These are phyloP conservation scores for Suhomyces coccinellae DNA, from an alignment of 1,139 yeast species.

Conservation along the genomic window DNA sequence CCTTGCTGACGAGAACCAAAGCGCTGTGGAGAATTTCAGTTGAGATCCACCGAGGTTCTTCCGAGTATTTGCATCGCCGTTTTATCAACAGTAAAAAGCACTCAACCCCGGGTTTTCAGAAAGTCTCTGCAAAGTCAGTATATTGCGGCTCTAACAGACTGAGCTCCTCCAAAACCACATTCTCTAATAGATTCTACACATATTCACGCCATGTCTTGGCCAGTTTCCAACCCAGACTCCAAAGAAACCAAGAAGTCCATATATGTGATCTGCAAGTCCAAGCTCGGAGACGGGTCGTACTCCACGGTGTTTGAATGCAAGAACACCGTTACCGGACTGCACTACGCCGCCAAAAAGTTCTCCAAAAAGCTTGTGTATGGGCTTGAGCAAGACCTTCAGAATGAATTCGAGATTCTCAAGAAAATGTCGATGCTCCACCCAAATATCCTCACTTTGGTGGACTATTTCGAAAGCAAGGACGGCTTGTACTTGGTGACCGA, in stretches of 20 bases:
- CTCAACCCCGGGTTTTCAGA: too few species aligned
- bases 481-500: slow-evolving; percentile 64
- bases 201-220: slow-evolving; percentile 17
- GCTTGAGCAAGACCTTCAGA: slow-evolving; percentile 42
- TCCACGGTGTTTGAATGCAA: slow-evolving; percentile 44
- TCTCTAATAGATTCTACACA: background rate
- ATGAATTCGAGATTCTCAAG: slow-evolving; percentile 56
- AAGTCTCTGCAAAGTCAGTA: too few species aligned
- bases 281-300: slow-evolving; percentile 41
- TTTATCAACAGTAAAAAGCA: too few species aligned
- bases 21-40: too few species aligned
- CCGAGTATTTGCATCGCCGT: too few species aligned
- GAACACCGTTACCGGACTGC: slow-evolving; percentile 30
- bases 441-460: slow-evolving; percentile 58
- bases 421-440: slow-evolving; percentile 49
- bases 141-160: too few species aligned
- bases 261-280: slow-evolving; percentile 31
- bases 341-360: slow-evolving; percentile 43
- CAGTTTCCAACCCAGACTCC: slow-evolving; percentile 19
- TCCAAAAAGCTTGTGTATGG: slow-evolving; percentile 37
- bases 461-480: slow-evolving; percentile 67
- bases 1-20: too few species aligned
- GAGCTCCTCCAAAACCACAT: too few species aligned
- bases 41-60: too few species aligned
- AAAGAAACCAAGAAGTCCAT: slow-evolving; percentile 19